Conservation (phyloP, 1,284 basidiomycete genomes). For the Ganoderma lucidum region DNA sequence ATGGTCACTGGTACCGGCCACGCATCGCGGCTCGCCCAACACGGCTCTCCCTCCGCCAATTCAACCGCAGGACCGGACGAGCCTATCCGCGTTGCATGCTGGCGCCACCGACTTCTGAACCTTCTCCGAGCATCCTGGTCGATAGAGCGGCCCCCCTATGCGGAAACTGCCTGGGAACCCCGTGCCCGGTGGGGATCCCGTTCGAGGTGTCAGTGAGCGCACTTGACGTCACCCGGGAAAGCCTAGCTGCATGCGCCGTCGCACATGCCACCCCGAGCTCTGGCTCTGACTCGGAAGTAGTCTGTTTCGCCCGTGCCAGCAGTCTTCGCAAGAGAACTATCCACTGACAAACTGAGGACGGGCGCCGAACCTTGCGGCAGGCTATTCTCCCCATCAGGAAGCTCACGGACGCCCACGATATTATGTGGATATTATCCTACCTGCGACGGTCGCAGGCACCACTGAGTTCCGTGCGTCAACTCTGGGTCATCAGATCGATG, state of each 20-base stretch:
- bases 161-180: background rate
- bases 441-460: background rate
- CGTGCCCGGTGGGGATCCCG: background rate
- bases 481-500: background rate
- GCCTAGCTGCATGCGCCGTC: background rate
- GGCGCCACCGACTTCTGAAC: background rate
- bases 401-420: background rate
- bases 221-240: slow-evolving; percentile 6
- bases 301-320: background rate
- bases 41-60: slow-evolving; percentile 3
- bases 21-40: background rate
- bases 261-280: background rate
- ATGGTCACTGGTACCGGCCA: background rate
- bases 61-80: background rate
- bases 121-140: background rate
- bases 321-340: background rate
- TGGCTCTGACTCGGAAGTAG: background rate
- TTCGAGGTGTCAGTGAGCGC: background rate
- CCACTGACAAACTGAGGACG: background rate
- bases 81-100: background rate
- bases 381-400: slow-evolving; percentile 3
- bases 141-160: background rate
- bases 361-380: background rate
- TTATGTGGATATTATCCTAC: background rate
- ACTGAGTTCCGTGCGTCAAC: background rate